Evolutionary conservation across 129 eudicot genomes (phyloP), one percentile per base, ranked within the genome.

Genomic region (Cynara cardunculus): DNA sequence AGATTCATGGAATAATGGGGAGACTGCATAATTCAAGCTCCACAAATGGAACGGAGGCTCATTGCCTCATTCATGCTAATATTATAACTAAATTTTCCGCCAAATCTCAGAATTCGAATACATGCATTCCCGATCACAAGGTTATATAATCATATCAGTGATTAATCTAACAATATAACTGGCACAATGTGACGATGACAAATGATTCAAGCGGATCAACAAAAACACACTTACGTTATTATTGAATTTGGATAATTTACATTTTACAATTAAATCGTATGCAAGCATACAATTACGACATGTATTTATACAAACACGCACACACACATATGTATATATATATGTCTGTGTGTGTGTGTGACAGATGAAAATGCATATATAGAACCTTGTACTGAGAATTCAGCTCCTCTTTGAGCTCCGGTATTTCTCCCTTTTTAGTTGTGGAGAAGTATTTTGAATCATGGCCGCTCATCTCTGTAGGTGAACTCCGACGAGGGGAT

Each of bases 381-480:
- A 56, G 65, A 56, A 90, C 92, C 90, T 90, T 90, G 86, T 90
- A 90, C 89, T 90, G 96, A 68, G 96, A 90, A 88, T 90, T 86
- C 85, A 88, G 90, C 81, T 90, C 96, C 72, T 90, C 96, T 76
- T 90, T 88, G 81, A 90, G 92, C 82, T 90, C 92, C 14, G 96
- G 96, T 62, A 90, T 90, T 81, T 90, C 96, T 7, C 96, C 96
- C 85, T 90, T 90, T 37, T 90, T 90, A 61, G 96, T 90, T n/a
- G 92, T 90, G 83, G 96, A 90, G 82, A 90, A 90, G 81, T 90
- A 90, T 77, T 90, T 90, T 72, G 96, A 90, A 84, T 90, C 96
- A 85, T 88, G 96, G 0, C 96, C 96, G 80, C 96, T 90, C 96
- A 90, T 88, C 28, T 64, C 61, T 35, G 22, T 31, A 18, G 19